phyloP scores from a whole-genome alignment of 176 grass and related monocot genomes.

The Phoenix dactylifera region DNA sequence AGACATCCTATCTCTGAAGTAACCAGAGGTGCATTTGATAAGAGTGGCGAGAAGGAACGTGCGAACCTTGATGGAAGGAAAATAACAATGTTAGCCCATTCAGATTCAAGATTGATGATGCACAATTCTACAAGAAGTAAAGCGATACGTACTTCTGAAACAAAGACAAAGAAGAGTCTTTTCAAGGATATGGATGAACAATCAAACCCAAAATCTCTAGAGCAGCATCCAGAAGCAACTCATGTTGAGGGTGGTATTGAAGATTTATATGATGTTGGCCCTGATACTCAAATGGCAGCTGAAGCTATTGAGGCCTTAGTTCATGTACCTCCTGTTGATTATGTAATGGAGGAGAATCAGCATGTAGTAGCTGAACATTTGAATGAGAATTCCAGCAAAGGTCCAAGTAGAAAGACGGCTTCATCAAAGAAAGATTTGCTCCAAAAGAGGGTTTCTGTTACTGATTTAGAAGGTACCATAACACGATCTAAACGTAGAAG shows the following conservation, averaged over 20 bases:
- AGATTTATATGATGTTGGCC: constrained; percentile 37
- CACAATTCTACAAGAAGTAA: neutral
- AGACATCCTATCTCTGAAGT: constrained; percentile 2
- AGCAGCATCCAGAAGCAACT: constrained; percentile 22
- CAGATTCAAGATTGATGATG: neutral
- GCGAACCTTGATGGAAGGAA: neutral
- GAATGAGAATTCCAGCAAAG: constrained; percentile 6
- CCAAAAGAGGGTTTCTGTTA: constrained; percentile 25
- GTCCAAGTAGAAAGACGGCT: constrained; percentile 5
- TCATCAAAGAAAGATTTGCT: constrained; percentile 19
- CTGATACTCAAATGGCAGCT: constrained; percentile 75
- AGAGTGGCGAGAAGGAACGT: constrained; percentile 23
- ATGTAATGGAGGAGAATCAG: constrained; percentile 22
- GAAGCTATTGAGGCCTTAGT: constrained; percentile 67
- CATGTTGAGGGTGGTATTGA: constrained; percentile 9
- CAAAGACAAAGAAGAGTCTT: constrained; percentile 36
- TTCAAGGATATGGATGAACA: constrained; percentile 41
- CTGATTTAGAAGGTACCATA: constrained; percentile 18
- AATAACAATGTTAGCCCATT: neutral
- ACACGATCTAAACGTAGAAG: constrained; percentile 42
- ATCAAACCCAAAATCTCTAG: constrained; percentile 33
- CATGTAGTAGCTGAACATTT: constrained; percentile 15
- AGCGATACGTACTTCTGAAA: neutral
- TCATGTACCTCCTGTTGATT: constrained; percentile 43
- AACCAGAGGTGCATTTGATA: constrained; percentile 5